Conservation (phyloP, 148 eudicot genomes). For the Spergularia marina region DNA sequence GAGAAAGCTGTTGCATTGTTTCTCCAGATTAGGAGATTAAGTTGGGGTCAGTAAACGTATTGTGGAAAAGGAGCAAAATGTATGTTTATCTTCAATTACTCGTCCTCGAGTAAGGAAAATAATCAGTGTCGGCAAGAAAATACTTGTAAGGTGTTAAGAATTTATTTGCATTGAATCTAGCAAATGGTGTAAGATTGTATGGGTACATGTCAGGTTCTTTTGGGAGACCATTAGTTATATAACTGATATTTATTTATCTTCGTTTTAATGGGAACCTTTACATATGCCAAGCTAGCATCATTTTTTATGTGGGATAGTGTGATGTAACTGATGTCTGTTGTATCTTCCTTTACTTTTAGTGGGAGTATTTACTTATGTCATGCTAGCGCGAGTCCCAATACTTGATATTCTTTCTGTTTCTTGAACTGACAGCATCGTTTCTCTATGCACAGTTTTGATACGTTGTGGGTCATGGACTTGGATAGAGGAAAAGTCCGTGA, state of each 20-base stretch:
- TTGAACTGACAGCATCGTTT: conserved; percentile 1
- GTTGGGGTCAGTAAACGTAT: background rate
- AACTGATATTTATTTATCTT: background rate
- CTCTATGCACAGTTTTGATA: conserved; percentile 55
- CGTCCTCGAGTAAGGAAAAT: background rate
- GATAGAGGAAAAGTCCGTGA: conserved; percentile 53
- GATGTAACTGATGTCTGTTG: background rate
- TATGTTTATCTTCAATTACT: background rate
- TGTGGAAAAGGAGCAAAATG: background rate
- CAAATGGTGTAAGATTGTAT: background rate
- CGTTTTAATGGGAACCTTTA: background rate
- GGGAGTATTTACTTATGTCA: background rate
- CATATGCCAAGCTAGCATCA: background rate
- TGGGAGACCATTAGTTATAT: background rate
- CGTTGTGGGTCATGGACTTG: conserved; percentile 77
- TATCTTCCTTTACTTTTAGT: background rate
- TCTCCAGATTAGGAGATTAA: background rate
- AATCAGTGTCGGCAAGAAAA: background rate
- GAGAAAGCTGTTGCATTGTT: background rate
- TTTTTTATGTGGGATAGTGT: background rate
- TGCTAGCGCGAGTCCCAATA: background rate
- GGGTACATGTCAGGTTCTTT: background rate
- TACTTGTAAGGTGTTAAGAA: background rate
- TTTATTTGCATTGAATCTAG: background rate
- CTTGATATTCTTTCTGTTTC: background rate